phyloP scores from a whole-genome alignment of 2,329 filamentous ascomycete genomes.

The Diaporthe capsici region DNA sequence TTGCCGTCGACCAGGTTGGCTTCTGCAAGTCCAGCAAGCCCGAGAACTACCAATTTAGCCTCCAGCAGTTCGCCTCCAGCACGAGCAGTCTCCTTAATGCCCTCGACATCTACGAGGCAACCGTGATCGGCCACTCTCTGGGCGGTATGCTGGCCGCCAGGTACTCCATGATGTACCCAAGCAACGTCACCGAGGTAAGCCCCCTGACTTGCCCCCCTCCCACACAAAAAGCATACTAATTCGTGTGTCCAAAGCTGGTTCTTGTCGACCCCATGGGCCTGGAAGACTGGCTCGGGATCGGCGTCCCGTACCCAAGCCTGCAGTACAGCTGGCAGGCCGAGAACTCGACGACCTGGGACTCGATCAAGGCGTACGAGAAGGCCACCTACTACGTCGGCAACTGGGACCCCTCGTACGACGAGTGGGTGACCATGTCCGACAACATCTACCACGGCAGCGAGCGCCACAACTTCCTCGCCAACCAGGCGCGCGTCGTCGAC shows the following conservation, averaged over 20 bases:
- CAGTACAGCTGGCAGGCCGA: constrained; percentile 20
- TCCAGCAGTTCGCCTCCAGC: constrained; percentile 27
- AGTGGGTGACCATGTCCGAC: constrained; percentile 22
- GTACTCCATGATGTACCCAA: constrained; percentile 29
- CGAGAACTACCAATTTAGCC: constrained; percentile 19
- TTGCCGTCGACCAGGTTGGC: constrained; percentile 25
- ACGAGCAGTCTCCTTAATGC: constrained; percentile 27
- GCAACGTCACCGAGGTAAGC: constrained; percentile 24
- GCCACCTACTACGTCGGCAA: constrained; percentile 22
- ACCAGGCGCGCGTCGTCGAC: constrained; percentile 31
- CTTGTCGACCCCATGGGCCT: constrained; percentile 28
- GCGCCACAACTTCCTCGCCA: constrained; percentile 12
- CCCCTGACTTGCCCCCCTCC: neutral
- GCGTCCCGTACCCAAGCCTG: constrained; percentile 19
- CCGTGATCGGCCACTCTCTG: constrained; percentile 13
- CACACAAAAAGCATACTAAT: neutral
- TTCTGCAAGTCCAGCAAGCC: constrained; percentile 33
- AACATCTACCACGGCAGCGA: constrained; percentile 32
- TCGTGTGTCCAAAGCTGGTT: neutral
- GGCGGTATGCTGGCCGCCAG: constrained; percentile 31
- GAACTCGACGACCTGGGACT: constrained; percentile 15
- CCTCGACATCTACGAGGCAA: constrained; percentile 18
- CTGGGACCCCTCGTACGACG: constrained; percentile 27
- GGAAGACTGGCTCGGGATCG: constrained; percentile 16
- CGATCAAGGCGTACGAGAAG: constrained; percentile 19